Conservation (phyloP, 2,329 filamentous ascomycete genomes). For the Teratosphaeria epicoccoides region DNA sequence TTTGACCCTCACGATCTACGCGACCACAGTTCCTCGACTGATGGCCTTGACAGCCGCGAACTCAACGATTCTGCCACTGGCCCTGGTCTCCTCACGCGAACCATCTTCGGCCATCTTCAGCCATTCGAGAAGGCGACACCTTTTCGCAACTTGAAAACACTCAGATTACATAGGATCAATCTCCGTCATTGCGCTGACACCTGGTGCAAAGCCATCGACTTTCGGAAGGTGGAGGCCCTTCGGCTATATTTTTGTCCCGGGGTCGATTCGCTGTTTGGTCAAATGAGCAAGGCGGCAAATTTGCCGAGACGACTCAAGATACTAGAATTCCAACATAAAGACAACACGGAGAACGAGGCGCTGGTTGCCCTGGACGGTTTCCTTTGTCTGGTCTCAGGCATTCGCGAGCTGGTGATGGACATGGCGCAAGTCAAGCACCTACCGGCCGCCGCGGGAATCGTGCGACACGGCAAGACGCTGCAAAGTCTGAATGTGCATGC, state of each 20-base stretch:
- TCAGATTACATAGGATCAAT: conserved; percentile 36
- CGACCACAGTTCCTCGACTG: conserved; percentile 4
- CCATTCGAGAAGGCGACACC: conserved; percentile 39
- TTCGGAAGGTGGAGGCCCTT: conserved; percentile 33
- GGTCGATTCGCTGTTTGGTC: conserved; percentile 37
- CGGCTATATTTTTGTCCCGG: conserved; percentile 36
- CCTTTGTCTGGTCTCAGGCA: conserved; percentile 35
- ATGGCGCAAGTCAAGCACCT: conserved; percentile 31
- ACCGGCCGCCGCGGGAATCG: conserved; percentile 34
- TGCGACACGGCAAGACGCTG: conserved; percentile 37
- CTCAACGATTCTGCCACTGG: conserved; percentile 38
- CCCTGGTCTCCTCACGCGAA: conserved; percentile 36
- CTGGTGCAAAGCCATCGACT: conserved; percentile 39
- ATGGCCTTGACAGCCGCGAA: conserved; percentile 25
- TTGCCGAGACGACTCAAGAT: conserved; percentile 36
- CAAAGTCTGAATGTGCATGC: conserved; percentile 36
- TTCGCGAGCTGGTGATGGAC: conserved; percentile 36
- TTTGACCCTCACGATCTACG: conserved; percentile 29
- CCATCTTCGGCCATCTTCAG: conserved; percentile 37
- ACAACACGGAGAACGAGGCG: conserved; percentile 38
- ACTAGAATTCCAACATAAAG: conserved; percentile 38
- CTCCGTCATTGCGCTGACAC: conserved; percentile 39
- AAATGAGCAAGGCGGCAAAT: conserved; percentile 35
- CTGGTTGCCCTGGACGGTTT: conserved; percentile 38
- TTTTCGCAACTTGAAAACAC: conserved; percentile 31